Base-by-base conservation (phyloP, 1,284 basidiomycete species). In the Naganishia sp. region DNA sequence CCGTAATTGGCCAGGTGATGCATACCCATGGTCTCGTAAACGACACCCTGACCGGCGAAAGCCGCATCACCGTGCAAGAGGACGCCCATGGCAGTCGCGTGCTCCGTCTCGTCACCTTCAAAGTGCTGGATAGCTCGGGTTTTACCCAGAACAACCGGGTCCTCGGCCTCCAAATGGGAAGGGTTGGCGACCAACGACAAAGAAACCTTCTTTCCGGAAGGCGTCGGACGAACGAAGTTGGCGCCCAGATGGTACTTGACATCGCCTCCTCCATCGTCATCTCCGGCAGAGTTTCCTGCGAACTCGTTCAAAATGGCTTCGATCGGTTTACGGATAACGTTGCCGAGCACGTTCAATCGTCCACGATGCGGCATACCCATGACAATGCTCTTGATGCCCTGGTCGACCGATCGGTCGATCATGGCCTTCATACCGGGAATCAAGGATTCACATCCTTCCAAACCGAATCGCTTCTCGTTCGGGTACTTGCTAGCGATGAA, bases 301-400 rank as follows among this genome's bases (percentile, higher is more conserved):
- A 99, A 99, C 81, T 99, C 95, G 83, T 98, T 96, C 68, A 99
- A 83, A 77, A 99, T 99, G 69, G 92, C 95, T 81, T 99, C 96
- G 73, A 96, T 88, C 45, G 96, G 96, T 82, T 99, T 97, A 71
- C 96, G 88, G 73, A 99, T 95, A 78, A 99, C 96, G 80, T 99
- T 99, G 72, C 90, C 94, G 71, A 99, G 86, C 48, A 99, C 93
- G 77, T 99, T 99, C 70, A 99, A 86, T 79, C 95, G 90, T 68
- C 96, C 96, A 81, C 96, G 92, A 83, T 99, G 96, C 45, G 96
- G 94, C 96, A 99, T 99, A 75, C 96, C 95, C 65, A 99, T 94
- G 65, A 94, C 96, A 80, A 99, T 89, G 75, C 92, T 88, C 81
- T 94, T 94, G 74, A 97, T 89, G 63, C 96, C 96, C 72, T 90